phyloP scores from a whole-genome alignment of 768 basidiomycete species.

The Panaeolus cyanescens region DNA sequence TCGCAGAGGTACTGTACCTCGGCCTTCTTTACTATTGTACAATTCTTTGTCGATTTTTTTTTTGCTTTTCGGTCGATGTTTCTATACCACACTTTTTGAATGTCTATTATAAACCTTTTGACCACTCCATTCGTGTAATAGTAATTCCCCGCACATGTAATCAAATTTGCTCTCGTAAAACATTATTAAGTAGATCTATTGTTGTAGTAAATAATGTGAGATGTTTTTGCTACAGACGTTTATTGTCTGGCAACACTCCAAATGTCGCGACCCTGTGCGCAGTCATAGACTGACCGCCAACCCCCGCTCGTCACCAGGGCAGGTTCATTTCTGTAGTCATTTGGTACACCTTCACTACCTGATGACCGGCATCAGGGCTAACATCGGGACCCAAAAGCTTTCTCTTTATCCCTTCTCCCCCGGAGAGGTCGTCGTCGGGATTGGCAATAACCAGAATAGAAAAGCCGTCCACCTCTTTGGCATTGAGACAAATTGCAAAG shows the following conservation, averaged over 20 bases:
- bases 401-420: not conserved
- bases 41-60: slow-evolving; percentile 7
- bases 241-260: not conserved
- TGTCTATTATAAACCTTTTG: not conserved
- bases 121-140: not conserved
- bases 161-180: not conserved
- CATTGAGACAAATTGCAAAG: slow-evolving; percentile 30
- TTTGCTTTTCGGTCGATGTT: slow-evolving; percentile 6
- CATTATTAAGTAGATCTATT: not conserved
- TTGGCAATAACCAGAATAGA: slow-evolving; percentile 5
- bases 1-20: no score
- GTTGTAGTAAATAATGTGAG: no score
- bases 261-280: not conserved
- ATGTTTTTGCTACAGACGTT: no score
- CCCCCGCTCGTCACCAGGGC: not conserved
- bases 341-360: not conserved
- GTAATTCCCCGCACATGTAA: slow-evolving; percentile 17
- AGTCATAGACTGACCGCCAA: not conserved
- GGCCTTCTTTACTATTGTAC: slow-evolving; percentile 15
- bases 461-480: not conserved
- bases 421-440: not conserved
- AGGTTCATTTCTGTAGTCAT: not conserved
- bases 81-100: not conserved
- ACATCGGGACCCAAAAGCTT: not conserved
- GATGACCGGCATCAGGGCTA: not conserved